Evolutionary conservation across 140 eudicot species (phyloP).

Genomic region (Erigeron philadelphicus): DNA sequence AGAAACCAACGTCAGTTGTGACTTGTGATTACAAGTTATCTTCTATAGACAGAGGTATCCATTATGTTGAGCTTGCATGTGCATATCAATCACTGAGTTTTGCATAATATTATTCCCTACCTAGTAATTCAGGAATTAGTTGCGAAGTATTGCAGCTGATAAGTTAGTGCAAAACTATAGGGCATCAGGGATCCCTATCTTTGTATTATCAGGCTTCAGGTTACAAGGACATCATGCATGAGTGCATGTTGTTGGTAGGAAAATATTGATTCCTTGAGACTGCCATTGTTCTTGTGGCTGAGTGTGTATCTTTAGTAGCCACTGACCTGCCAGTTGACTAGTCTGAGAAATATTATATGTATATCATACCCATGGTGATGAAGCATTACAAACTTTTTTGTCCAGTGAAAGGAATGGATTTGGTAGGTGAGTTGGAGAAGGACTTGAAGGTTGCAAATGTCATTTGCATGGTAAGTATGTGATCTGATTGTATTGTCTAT

Average conservation of each 20-base stretch:
- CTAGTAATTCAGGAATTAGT: neutral
- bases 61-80: neutral
- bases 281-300: constrained; percentile 12
- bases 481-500: constrained; percentile 20
- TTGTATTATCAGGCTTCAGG: neutral
- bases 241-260: neutral
- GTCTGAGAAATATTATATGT: neutral
- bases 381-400: constrained; percentile 20
- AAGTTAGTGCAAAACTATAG: neutral
- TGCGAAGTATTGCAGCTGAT: neutral
- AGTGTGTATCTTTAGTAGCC: constrained; percentile 16
- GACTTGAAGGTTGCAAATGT: constrained; percentile 97
- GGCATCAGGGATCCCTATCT: neutral
- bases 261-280: neutral
- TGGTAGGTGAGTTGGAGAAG: constrained; percentile 89
- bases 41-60: neutral
- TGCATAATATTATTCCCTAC: neutral
- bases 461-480: constrained; percentile 92
- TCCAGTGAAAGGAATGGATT: constrained; percentile 93
- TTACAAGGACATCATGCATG: neutral
- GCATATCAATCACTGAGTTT: neutral
- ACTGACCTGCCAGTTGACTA: constrained; percentile 10
- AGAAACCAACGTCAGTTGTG: neutral
- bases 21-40: neutral
- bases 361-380: constrained; percentile 14